These are phyloP conservation scores for Hypoxylon sp. DNA, from an alignment of 2,329 filamentous ascomycete species.

Conservation along the genomic window DNA sequence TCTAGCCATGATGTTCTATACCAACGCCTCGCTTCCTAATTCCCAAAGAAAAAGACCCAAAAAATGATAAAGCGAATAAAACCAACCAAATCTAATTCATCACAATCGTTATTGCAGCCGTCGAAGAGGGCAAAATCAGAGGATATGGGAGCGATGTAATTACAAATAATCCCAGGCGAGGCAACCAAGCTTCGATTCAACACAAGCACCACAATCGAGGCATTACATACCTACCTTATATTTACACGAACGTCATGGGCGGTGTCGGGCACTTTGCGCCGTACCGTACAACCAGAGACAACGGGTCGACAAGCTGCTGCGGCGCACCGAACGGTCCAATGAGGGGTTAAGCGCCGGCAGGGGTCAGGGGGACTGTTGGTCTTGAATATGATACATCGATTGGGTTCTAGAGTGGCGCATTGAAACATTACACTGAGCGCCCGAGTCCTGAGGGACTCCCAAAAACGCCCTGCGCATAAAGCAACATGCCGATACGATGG, in stretches of 20 bases:
- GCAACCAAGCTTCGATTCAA: background rate
- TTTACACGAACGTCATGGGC: conserved; percentile 2
- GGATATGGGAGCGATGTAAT: background rate
- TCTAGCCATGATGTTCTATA: conserved; percentile 14
- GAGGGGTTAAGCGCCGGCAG: conserved; percentile 13
- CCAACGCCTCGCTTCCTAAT: background rate
- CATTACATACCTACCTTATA: background rate
- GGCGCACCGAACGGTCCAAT: conserved; percentile 13
- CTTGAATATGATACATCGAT: background rate
- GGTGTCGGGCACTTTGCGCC: background rate
- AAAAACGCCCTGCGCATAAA: background rate
- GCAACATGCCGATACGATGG: background rate
- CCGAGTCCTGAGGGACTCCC: background rate
- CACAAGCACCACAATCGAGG: background rate
- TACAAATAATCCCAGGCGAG: background rate
- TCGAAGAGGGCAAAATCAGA: background rate
- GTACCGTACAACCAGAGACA: background rate
- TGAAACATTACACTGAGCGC: conserved; percentile 1
- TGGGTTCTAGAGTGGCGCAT: background rate
- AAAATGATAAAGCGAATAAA: background rate
- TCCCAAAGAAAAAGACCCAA: background rate
- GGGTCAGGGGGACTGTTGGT: conserved; percentile 18
- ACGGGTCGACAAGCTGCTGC: background rate
- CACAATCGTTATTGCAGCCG: background rate
- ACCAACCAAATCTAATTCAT: conserved; percentile 1